These are phyloP conservation scores for Vitis cinerea DNA, from an alignment of 164 flowering plant species.

Conservation along the genomic window DNA sequence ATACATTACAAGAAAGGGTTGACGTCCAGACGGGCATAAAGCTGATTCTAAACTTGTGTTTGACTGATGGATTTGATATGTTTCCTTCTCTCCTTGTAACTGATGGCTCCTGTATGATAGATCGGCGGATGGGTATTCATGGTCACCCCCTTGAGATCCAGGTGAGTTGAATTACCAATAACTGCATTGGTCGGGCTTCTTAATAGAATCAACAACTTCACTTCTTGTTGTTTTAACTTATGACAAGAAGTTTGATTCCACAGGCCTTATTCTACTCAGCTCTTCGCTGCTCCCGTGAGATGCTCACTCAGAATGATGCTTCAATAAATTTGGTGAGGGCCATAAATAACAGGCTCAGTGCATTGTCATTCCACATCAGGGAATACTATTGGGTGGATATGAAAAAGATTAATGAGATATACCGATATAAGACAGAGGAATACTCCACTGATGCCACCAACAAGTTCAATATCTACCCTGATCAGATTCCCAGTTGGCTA, in stretches of 20 bases:
- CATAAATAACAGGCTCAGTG: constrained; percentile 85
- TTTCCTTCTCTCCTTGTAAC: constrained; percentile 60
- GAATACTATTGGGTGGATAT: constrained; percentile 90
- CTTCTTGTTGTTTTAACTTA: neutral
- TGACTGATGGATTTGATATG: constrained; percentile 66
- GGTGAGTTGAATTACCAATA: constrained; percentile 24
- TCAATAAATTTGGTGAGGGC: constrained; percentile 69
- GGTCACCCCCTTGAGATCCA: constrained; percentile 65
- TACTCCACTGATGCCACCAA: constrained; percentile 83
- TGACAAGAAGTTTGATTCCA: constrained; percentile 8
- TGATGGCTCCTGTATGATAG: constrained; percentile 73
- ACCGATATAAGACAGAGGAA: constrained; percentile 91
- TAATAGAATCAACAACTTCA: neutral
- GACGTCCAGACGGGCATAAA: constrained; percentile 65
- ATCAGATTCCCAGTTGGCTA: constrained; percentile 86
- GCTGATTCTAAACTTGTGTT: constrained; percentile 48
- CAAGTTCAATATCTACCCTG: constrained; percentile 94
- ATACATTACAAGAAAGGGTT: constrained; percentile 54
- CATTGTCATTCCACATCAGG: constrained; percentile 84
- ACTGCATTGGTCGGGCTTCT: too few relatives aligned
- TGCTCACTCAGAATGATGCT: constrained; percentile 66
- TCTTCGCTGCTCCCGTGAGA: constrained; percentile 79
- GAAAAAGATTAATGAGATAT: constrained; percentile 86
- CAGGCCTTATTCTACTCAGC: constrained; percentile 90
- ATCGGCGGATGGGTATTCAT: constrained; percentile 64